Conservation (phyloP, 2,329 filamentous ascomycete genomes). For the Arthrinium phaeospermum region DNA sequence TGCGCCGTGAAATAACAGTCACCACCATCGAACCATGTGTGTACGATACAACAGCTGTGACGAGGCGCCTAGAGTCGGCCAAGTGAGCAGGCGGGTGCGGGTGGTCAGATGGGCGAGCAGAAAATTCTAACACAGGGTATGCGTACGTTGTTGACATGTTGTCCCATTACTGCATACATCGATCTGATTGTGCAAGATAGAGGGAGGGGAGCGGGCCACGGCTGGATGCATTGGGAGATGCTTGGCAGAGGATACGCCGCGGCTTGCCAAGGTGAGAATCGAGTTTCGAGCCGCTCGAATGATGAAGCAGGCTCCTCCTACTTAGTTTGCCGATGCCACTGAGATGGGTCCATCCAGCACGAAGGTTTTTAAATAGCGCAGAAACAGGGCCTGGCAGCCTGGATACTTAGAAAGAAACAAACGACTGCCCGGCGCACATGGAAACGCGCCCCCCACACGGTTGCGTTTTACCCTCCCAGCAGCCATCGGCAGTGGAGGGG, state of each 20-base stretch:
- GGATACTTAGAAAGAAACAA: constrained; percentile 1
- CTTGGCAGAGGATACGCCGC: constrained; percentile 14
- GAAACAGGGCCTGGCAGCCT: background rate
- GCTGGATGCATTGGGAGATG: constrained; percentile 2
- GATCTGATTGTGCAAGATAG: background rate
- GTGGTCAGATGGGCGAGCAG: background rate
- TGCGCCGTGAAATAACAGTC: background rate
- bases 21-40: constrained; percentile 1
- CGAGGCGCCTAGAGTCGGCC: background rate
- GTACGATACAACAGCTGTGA: background rate
- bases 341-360: background rate
- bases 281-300: constrained; percentile 18
- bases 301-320: constrained; percentile 8
- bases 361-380: constrained; percentile 16
- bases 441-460: background rate
- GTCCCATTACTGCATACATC: background rate
- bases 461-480: constrained; percentile 6
- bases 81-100: background rate
- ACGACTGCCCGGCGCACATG: background rate
- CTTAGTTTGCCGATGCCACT: constrained; percentile 7
- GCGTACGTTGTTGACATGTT: constrained; percentile 8
- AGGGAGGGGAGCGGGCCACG: background rate
- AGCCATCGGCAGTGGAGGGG: constrained; percentile 9
- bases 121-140: background rate
- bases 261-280: constrained; percentile 11